Evolutionary conservation across 306 rosid species (phyloP).

Genomic region (Calophaca sinica): DNA sequence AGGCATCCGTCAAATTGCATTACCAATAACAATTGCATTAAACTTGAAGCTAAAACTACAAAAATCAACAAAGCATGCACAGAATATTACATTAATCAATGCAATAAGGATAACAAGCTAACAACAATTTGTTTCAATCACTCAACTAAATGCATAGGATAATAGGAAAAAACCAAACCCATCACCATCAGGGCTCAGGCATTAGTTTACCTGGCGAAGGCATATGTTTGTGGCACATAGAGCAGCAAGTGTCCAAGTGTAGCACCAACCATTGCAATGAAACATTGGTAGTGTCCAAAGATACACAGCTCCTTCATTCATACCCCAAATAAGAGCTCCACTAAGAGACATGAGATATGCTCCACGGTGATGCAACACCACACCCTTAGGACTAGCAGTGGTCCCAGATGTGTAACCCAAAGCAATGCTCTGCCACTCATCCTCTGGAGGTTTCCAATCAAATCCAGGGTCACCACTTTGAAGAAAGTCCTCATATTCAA

Average conservation of each 20-base stretch:
- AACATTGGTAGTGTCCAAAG: conserved; percentile 98
- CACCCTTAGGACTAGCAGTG: conserved; percentile 96
- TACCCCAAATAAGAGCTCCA: conserved; percentile 79
- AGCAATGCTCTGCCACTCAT: conserved; percentile 98
- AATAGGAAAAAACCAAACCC: conserved; percentile 11
- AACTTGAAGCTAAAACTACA: conserved; percentile 6
- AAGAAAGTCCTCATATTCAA: conserved; percentile 63
- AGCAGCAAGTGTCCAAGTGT: conserved; percentile 90
- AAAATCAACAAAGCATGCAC: conserved; percentile 16
- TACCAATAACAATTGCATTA: neutral
- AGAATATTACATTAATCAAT: neutral
- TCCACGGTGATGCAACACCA: conserved; percentile 91
- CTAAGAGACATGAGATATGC: conserved; percentile 70
- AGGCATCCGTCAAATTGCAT: conserved; percentile 11
- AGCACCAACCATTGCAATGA: conserved; percentile 99
- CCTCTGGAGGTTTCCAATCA: conserved; percentile 87
- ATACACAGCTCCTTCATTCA: conserved; percentile 89
- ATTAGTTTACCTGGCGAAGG: conserved; percentile 81
- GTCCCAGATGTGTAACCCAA: conserved; percentile 96
- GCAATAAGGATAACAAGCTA: conserved; percentile 18
- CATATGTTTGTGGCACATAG: conserved; percentile 84
- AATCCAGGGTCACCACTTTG: conserved; percentile 80
- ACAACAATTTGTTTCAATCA: conserved; percentile 32
- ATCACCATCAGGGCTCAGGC: neutral
- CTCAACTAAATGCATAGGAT: conserved; percentile 13